A percentile compares a stretch with the other conserved stretches of the same genome.
phyloP scores from a whole-genome alignment of 192 early-diverging fungal genomes.

The Backusella psychrophila region DNA sequence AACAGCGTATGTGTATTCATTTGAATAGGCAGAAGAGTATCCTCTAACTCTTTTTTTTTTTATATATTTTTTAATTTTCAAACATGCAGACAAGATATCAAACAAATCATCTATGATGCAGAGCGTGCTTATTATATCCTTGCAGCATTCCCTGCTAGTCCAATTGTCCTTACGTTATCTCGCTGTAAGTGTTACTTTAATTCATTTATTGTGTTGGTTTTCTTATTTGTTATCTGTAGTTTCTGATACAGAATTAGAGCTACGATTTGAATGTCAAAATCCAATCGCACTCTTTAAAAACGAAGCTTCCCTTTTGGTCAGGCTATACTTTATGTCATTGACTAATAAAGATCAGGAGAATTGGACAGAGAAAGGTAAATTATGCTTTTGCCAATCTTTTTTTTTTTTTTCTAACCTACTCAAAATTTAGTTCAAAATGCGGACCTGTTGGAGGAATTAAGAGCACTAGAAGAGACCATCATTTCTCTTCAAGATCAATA shows the following conservation, averaged over 20 bases:
- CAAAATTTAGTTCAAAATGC: not conserved
- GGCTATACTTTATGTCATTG: not conserved
- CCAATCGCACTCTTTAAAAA: not conserved
- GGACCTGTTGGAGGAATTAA: not conserved
- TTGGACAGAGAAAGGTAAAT: not conserved
- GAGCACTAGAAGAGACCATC: not conserved
- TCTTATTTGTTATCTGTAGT: not conserved
- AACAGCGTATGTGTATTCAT: not conserved
- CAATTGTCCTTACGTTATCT: not conserved
- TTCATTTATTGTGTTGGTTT: not conserved
- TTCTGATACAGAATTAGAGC: constrained; percentile 1
- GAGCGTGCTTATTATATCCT: not conserved
- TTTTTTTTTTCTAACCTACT: not conserved
- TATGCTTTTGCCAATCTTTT: not conserved
- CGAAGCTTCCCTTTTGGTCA: not conserved
- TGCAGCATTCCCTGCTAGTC: constrained; percentile 1
- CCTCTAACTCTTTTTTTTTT: no score
- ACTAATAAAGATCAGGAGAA: not conserved
- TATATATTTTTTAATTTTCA: not conserved
- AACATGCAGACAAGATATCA: not conserved
- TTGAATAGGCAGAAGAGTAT: no score
- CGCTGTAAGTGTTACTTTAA: not conserved
- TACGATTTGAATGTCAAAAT: not conserved
- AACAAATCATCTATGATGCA: not conserved
- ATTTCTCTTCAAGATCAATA: constrained; percentile 1